Conservation (phyloP, 2,329 filamentous ascomycete genomes). For the Colletotrichum lupini region DNA sequence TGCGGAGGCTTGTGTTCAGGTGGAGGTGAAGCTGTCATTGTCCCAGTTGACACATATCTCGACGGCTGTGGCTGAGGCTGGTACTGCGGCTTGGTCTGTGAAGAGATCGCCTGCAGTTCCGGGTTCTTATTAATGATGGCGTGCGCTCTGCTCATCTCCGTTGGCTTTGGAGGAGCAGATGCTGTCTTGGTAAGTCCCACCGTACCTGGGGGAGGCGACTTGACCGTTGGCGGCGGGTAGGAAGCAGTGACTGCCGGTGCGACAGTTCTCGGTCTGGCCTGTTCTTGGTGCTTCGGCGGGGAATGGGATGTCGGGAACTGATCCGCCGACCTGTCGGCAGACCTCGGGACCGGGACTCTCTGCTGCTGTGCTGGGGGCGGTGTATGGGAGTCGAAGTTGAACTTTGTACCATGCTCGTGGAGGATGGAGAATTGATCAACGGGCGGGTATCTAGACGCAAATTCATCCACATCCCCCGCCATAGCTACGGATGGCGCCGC, state of each 20-base stretch:
- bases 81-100: constrained; percentile 47
- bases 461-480: constrained; percentile 73
- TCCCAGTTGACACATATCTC: constrained; percentile 71
- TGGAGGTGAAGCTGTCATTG: constrained; percentile 77
- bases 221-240: constrained; percentile 42
- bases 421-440: constrained; percentile 93
- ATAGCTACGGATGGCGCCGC: neutral
- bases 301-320: constrained; percentile 69
- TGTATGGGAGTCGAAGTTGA: constrained; percentile 78
- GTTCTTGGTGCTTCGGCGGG: constrained; percentile 24
- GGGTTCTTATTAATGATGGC: constrained; percentile 72
- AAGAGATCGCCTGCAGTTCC: constrained; percentile 68
- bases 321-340: constrained; percentile 83
- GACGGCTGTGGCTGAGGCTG: constrained; percentile 39
- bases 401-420: constrained; percentile 85
- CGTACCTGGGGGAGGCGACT: constrained; percentile 31
- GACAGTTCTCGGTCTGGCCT: constrained; percentile 31
- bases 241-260: constrained; percentile 41
- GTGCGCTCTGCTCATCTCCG: constrained; percentile 69
- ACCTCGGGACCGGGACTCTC: constrained; percentile 70
- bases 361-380: constrained; percentile 60
- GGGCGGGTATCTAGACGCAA: constrained; percentile 87
- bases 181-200: constrained; percentile 45
- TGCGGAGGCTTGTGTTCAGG: constrained; percentile 62
- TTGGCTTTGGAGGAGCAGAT: constrained; percentile 54